Base-by-base conservation (phyloP, 2,329 filamentous ascomycete genomes). In the Pezicula radicicola region DNA sequence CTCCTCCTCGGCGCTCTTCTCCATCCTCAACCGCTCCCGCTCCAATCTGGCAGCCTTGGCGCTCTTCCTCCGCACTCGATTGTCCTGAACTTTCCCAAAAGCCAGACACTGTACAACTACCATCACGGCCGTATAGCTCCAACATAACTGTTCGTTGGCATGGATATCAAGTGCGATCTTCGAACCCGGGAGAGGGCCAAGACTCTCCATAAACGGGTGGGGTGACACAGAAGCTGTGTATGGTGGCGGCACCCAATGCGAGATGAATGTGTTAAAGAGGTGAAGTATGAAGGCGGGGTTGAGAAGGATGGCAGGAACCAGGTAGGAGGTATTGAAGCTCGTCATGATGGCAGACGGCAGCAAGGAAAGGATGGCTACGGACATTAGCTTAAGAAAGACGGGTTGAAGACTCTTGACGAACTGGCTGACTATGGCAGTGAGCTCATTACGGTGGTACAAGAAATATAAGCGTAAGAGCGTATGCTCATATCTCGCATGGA, bases 261-360 rank as follows among this genome's bases (percentile, higher is more conserved):
- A 71, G 27, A 70, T 54, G 45, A 70, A 61, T 37, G 69, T 70
- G 47, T 73, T 72, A 45, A 72, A 62, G 44, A 68, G 59, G 49
- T 72, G 69, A 28, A 73, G 64, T 48, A 72, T 56, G 50, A 73
- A 61, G 37, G 69, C 61, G 4, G 70, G 70, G 51, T 72, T 72
- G 54, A 70, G 66, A 27, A 72, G 55, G 53, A 72, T 64, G 30
- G 67, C 67, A 19, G 68, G 67, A 25, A 70, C 49, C 30, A 70
- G 55, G 55, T 70, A 68, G 48, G 46, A 57, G 6, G 59, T 49
- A 19, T 57, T 58, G 18, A 66, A 51, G 37, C 58, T 56, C 30
- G 59, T 56, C 63, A 66, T 66, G 28, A 49, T 64, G 53, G 41
- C 18, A 19, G 44, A 30, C 15, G 42, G n/a, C 21, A 28, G 10